Conservation (phyloP, 2,329 filamentous ascomycete species). For the Botrytis hyacinthi region DNA sequence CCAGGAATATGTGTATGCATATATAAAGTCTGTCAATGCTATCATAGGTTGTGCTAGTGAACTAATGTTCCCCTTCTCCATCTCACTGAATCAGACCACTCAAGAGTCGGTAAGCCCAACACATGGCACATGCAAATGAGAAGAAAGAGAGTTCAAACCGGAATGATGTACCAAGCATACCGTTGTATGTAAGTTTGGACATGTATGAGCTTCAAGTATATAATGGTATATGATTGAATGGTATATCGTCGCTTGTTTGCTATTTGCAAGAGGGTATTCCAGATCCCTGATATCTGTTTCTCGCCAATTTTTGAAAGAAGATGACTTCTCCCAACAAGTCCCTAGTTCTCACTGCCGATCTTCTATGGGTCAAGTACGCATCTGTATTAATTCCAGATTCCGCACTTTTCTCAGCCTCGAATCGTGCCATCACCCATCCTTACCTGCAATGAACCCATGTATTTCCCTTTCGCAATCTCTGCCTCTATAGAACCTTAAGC, state of each 20-base stretch:
- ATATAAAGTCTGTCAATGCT: background rate
- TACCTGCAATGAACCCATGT: background rate
- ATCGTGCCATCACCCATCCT: background rate
- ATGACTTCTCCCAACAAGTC: background rate
- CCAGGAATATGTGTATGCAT: background rate
- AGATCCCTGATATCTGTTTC: background rate
- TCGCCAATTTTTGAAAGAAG: background rate
- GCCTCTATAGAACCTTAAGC: constrained; percentile 32
- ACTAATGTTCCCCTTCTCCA: background rate
- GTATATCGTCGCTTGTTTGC: background rate
- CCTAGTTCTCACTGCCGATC: background rate
- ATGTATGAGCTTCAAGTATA: background rate
- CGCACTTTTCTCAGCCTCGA: background rate
- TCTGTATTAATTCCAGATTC: background rate
- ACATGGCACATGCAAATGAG: background rate
- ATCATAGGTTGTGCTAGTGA: background rate
- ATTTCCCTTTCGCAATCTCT: too few species aligned
- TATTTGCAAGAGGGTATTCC: background rate
- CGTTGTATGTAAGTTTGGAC: background rate
- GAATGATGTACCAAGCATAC: background rate
- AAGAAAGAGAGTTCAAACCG: background rate
- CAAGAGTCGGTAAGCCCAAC: background rate
- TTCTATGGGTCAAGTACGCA: background rate
- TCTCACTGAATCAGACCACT: background rate
- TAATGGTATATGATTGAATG: background rate